Percentiles rank a stretch among this genome's conserved stretches.
Evolutionary conservation across 768 basidiomycete genomes (phyloP).

Genomic region (Auricularia auricula-judae): DNA sequence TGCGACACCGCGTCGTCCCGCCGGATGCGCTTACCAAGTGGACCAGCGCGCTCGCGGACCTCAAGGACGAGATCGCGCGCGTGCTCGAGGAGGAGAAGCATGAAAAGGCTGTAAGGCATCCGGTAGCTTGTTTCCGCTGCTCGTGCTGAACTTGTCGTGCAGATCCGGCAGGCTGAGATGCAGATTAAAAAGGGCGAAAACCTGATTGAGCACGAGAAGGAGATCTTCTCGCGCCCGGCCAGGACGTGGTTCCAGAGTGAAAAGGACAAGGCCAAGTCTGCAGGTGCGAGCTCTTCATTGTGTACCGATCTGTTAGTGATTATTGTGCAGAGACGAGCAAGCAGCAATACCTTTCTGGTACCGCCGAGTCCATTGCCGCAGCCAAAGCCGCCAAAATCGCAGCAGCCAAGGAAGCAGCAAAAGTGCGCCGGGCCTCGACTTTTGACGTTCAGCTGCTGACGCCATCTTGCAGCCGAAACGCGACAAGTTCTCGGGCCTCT

Average conservation of each 20-base stretch:
- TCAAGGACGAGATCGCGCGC: conserved; percentile 69
- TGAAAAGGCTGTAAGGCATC: conserved; percentile 65
- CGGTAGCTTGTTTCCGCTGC: not conserved
- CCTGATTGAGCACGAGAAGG: conserved; percentile 83
- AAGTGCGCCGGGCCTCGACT: not conserved
- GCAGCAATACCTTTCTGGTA: conserved; percentile 53
- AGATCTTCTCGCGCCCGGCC: conserved; percentile 88
- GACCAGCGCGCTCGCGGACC: conserved; percentile 50
- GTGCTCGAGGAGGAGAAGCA: conserved; percentile 88
- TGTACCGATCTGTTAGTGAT: not conserved
- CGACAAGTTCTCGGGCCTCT: conserved; percentile 70
- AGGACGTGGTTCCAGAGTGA: conserved; percentile 96
- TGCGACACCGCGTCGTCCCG: conserved; percentile 76
- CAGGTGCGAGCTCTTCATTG: conserved; percentile 40
- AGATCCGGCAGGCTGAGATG: conserved; percentile 92
- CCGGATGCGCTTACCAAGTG: conserved; percentile 62
- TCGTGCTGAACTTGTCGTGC: not conserved
- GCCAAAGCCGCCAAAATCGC: conserved; percentile 13
- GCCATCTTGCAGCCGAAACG: conserved; percentile 46
- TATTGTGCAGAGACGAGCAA: conserved; percentile 55
- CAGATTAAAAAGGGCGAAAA: conserved; percentile 91
- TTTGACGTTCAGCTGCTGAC: not conserved
- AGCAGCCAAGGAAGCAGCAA: not conserved
- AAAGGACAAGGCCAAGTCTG: conserved; percentile 70
- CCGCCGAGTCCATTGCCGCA: conserved; percentile 19